Conservation (phyloP, 371 early-diverging fungal species). For the Batrachochytrium dendrobatidis region DNA sequence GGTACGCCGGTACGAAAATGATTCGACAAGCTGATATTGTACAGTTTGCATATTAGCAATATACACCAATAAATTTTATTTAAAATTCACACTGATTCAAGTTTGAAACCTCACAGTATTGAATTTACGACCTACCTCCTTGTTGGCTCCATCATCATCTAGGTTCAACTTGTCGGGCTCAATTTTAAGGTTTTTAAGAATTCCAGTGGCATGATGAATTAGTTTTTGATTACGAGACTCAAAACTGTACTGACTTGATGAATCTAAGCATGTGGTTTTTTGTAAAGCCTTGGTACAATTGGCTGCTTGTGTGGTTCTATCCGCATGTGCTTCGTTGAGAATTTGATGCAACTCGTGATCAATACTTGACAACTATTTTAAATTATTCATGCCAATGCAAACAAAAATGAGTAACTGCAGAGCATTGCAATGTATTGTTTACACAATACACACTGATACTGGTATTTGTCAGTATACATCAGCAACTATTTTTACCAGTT, state of each 20-base stretch:
- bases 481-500: constrained; percentile 10
- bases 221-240: not conserved
- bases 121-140: not conserved
- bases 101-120: too few relatives aligned
- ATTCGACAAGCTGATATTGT: not conserved
- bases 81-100: not conserved
- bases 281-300: too few relatives aligned
- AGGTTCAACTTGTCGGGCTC: constrained; percentile 2
- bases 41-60: too few relatives aligned
- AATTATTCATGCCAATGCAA: not conserved
- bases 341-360: constrained; percentile 34
- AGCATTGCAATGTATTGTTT: too few relatives aligned
- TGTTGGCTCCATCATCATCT: constrained; percentile 2
- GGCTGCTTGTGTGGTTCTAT: constrained; percentile 20
- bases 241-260: not conserved
- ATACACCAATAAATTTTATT: not conserved
- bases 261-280: too few relatives aligned
- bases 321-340: constrained; percentile 18
- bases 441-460: too few relatives aligned
- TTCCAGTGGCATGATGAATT: not conserved
- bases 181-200: not conserved
- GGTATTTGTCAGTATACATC: not conserved
- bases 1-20: constrained; percentile 22
- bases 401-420: not conserved
- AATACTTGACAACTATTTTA: constrained; percentile 24